These are phyloP conservation scores for Fomitopsis palustris DNA, from an alignment of 1,284 basidiomycete species.

Conservation along the genomic window DNA sequence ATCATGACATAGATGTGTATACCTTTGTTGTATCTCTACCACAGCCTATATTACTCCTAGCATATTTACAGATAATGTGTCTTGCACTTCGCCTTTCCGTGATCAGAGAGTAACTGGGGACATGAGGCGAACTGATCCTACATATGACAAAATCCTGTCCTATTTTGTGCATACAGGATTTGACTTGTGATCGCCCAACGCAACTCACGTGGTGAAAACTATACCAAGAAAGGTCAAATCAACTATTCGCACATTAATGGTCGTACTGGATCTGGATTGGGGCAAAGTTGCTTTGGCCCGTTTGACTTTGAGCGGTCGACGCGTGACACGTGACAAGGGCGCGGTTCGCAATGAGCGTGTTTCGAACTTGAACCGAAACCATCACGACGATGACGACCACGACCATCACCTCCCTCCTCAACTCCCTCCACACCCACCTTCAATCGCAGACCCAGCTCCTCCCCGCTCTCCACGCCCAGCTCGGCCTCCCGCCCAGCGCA, in stretches of 20 bases:
- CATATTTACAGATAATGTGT: background rate
- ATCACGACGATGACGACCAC: slow-evolving; percentile 9
- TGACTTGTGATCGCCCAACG: too few relatives aligned
- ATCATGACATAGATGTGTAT: background rate
- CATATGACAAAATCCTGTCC: too few relatives aligned
- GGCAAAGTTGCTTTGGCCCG: too few relatives aligned
- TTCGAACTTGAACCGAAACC: slow-evolving; percentile 4
- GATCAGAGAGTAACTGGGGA: background rate
- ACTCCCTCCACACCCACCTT: slow-evolving; percentile 73
- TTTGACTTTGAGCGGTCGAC: background rate
- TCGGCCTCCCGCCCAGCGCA: slow-evolving; percentile 69
- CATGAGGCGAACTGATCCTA: too few relatives aligned
- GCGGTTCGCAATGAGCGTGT: slow-evolving; percentile 4
- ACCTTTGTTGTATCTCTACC: background rate
- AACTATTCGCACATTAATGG: too few relatives aligned
- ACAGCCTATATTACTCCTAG: background rate
- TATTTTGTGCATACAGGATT: too few relatives aligned
- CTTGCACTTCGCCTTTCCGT: background rate
- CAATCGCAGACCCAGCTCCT: slow-evolving; percentile 73
- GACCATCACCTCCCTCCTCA: slow-evolving; percentile 55
- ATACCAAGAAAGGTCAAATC: too few relatives aligned
- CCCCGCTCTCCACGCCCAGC: slow-evolving; percentile 64
- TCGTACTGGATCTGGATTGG: too few relatives aligned
- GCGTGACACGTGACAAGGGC: slow-evolving; percentile 5
- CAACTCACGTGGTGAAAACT: too few relatives aligned